These are phyloP conservation scores for Coemansia sp. DNA, from an alignment of 192 early-diverging fungal genomes.

Conservation along the genomic window DNA sequence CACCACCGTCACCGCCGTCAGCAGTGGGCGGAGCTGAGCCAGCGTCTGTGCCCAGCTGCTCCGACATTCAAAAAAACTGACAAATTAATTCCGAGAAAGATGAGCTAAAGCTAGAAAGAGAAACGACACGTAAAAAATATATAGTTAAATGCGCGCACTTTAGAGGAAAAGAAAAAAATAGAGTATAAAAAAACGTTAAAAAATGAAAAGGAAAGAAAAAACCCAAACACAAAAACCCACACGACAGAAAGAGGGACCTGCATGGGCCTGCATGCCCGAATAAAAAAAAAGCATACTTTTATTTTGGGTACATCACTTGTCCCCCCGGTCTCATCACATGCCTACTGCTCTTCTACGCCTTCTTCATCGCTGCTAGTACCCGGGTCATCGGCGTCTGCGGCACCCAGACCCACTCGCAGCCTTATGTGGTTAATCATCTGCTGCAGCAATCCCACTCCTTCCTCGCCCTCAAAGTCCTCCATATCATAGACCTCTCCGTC, in stretches of 20 bases:
- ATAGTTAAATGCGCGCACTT: background rate
- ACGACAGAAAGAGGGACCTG: no score
- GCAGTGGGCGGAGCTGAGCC: slow-evolving; percentile 7
- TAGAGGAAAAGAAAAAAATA: background rate
- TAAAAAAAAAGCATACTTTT: no score
- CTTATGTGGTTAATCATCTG: slow-evolving; percentile 25
- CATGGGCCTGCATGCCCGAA: background rate
- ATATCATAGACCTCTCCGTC: slow-evolving; percentile 13
- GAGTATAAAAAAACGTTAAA: background rate
- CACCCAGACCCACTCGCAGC: slow-evolving; percentile 4
- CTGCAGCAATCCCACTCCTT: slow-evolving; percentile 3
- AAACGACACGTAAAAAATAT: background rate
- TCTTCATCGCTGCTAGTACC: slow-evolving; percentile 46
- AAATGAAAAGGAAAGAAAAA: background rate
- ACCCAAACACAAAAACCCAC: background rate
- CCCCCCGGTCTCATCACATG: background rate
- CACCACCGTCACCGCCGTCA: slow-evolving; percentile 6
- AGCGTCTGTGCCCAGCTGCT: slow-evolving; percentile 11
- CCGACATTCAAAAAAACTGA: slow-evolving; percentile 16
- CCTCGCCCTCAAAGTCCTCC: slow-evolving; percentile 19
- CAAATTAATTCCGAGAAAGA: background rate
- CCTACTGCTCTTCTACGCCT: background rate
- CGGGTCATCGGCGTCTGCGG: slow-evolving; percentile 15
- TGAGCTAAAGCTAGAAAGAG: background rate
- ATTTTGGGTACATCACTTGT: background rate